These are phyloP conservation scores for Suhomyces faveliae DNA, from an alignment of 805 yeast species.

Conservation along the genomic window DNA sequence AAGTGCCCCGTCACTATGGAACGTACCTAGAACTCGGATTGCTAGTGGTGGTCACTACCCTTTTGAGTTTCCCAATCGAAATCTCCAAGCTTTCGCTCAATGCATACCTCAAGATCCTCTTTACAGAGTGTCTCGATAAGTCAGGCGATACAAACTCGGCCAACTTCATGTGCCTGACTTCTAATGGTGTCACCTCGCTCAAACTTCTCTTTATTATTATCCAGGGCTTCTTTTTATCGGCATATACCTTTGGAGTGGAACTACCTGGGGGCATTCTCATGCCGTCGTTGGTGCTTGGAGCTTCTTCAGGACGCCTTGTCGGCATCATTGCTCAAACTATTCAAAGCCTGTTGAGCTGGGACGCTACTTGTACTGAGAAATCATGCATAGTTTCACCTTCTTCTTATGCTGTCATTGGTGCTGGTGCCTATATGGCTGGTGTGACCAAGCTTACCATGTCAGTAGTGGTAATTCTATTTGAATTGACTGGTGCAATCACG, in stretches of 20 bases:
- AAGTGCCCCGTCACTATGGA: conserved; percentile 19
- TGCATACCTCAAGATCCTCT: conserved; percentile 57
- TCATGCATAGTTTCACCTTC: conserved; percentile 75
- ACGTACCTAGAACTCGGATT: conserved; percentile 48
- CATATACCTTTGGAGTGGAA: conserved; percentile 66
- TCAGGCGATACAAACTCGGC: conserved; percentile 18
- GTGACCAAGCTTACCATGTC: conserved; percentile 77
- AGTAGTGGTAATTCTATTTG: conserved; percentile 90
- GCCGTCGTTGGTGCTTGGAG: conserved; percentile 66
- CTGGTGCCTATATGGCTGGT: conserved; percentile 80
- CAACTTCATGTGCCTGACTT: conserved; percentile 37
- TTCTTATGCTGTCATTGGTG: conserved; percentile 85
- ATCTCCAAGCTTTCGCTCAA: conserved; percentile 56
- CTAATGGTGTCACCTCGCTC: conserved; percentile 21
- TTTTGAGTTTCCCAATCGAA: conserved; percentile 54
- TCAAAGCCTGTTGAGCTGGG: conserved; percentile 40
- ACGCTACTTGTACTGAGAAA: conserved; percentile 41
- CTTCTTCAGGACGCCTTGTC: conserved; percentile 52
- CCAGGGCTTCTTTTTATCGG: conserved; percentile 58
- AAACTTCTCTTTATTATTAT: conserved; percentile 39
- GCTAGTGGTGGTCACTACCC: conserved; percentile 50
- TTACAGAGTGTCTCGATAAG: conserved; percentile 56
- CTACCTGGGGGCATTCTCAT: conserved; percentile 68
- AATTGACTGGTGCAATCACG: conserved; percentile 82
- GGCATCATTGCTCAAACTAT: conserved; percentile 52